Conservation (phyloP, 169 alveolate species). For the Hepatocystis sp. region DNA sequence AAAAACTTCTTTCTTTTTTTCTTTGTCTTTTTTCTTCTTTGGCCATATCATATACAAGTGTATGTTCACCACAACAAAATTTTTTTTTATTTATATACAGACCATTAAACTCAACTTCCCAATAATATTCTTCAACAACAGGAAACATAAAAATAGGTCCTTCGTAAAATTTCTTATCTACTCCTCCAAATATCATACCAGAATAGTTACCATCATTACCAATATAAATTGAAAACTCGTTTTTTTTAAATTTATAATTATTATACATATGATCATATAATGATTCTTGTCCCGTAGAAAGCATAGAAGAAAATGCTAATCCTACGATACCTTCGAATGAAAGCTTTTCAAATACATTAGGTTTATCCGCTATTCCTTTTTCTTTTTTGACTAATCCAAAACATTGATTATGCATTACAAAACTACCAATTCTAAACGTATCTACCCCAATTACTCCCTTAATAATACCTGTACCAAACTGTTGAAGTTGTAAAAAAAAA, state of each 20-base stretch:
- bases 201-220: slow-evolving; percentile 81
- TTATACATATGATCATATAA: slow-evolving; percentile 72
- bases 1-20: slow-evolving; percentile 1
- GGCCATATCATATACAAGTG: slow-evolving; percentile 55
- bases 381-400: slow-evolving; percentile 64
- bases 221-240: slow-evolving; percentile 59
- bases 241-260: slow-evolving; percentile 18
- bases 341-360: slow-evolving; percentile 73
- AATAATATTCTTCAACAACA: slow-evolving; percentile 89
- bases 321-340: slow-evolving; percentile 92
- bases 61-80: slow-evolving; percentile 86
- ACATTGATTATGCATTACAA: slow-evolving; percentile 42
- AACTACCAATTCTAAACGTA: slow-evolving; percentile 62
- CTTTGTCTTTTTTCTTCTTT: slow-evolving; percentile 10
- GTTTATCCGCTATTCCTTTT: slow-evolving; percentile 25
- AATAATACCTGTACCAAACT: slow-evolving; percentile 85
- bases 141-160: slow-evolving; percentile 89
- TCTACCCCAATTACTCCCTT: slow-evolving; percentile 77
- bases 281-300: slow-evolving; percentile 82
- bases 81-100: slow-evolving; percentile 88
- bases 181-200: slow-evolving; percentile 90
- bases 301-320: slow-evolving; percentile 90
- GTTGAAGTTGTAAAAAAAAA: background rate
- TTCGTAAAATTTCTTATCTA: slow-evolving; percentile 84
- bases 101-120: slow-evolving; percentile 89